phyloP scores from a whole-genome alignment of 2,329 filamentous ascomycete species.

The Aspergillus sp. region DNA sequence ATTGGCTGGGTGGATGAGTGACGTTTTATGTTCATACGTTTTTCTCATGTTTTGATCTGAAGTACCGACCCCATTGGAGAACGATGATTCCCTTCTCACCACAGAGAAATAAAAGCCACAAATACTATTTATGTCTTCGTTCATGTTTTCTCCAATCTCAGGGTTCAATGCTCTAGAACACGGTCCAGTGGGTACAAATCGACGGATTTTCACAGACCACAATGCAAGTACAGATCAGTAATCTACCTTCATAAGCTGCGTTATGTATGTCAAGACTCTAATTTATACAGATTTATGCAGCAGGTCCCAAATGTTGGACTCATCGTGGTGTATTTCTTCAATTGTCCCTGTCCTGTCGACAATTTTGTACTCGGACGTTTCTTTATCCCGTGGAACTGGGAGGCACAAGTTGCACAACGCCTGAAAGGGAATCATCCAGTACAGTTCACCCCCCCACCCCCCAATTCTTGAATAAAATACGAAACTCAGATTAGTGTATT shows the following conservation, averaged over 20 bases:
- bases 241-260: not conserved
- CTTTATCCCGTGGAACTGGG: no score
- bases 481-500: no score
- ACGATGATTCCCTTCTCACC: not conserved
- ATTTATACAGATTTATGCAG: no score
- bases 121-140: not conserved
- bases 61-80: not conserved
- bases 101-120: not conserved
- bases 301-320: no score
- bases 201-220: not conserved
- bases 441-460: no score
- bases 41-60: not conserved
- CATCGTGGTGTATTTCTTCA: no score
- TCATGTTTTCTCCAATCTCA: not conserved
- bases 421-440: no score
- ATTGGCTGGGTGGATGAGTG: slow-evolving; percentile 14
- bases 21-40: slow-evolving; percentile 11
- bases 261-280: no score
- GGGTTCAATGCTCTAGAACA: not conserved
- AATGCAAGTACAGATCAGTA: not conserved
- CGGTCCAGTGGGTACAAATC: not conserved
- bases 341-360: no score
- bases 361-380: no score
- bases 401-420: no score
- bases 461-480: no score